phyloP scores from a whole-genome alignment of 2,329 filamentous ascomycete species.

The Hymenotorrendiella dingleyae region DNA sequence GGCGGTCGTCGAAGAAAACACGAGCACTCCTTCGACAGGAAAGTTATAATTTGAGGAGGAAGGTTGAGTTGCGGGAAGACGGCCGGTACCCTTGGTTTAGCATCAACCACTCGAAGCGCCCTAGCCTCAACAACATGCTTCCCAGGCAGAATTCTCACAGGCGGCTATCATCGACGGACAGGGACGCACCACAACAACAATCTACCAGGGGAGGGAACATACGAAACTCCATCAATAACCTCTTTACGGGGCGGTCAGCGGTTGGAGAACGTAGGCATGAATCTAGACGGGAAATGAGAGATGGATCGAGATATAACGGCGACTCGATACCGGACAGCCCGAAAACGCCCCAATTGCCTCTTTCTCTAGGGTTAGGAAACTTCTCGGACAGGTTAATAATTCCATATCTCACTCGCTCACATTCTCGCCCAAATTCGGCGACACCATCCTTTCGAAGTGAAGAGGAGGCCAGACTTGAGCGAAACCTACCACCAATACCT shows the following conservation, averaged over 20 bases:
- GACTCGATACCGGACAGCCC: constrained; percentile 36
- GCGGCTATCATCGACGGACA: constrained; percentile 13
- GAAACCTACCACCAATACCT: constrained; percentile 16
- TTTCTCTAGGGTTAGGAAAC: constrained; percentile 34
- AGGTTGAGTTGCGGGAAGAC: constrained; percentile 11
- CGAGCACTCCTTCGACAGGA: constrained; percentile 5
- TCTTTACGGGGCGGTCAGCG: constrained; percentile 26
- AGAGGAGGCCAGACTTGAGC: too few relatives aligned
- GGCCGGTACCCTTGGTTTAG: constrained; percentile 6
- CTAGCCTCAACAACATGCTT: constrained; percentile 20
- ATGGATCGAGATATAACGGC: too few relatives aligned
- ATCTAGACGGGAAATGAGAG: too few relatives aligned
- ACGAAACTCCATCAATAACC: constrained; percentile 19
- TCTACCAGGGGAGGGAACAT: constrained; percentile 22
- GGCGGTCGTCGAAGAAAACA: constrained; percentile 15
- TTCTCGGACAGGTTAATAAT: constrained; percentile 39
- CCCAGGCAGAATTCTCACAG: constrained; percentile 11
- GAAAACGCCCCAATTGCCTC: constrained; percentile 41
- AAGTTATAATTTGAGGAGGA: constrained; percentile 10
- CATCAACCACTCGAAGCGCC: constrained; percentile 7
- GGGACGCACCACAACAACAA: constrained; percentile 6
- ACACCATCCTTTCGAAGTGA: constrained; percentile 24
- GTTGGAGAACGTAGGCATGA: too few relatives aligned
- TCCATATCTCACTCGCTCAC: constrained; percentile 36
- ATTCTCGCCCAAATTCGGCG: constrained; percentile 35